Evolutionary conservation across 176 grass and related monocot species (phyloP).

Genomic region (Carex pumila): DNA sequence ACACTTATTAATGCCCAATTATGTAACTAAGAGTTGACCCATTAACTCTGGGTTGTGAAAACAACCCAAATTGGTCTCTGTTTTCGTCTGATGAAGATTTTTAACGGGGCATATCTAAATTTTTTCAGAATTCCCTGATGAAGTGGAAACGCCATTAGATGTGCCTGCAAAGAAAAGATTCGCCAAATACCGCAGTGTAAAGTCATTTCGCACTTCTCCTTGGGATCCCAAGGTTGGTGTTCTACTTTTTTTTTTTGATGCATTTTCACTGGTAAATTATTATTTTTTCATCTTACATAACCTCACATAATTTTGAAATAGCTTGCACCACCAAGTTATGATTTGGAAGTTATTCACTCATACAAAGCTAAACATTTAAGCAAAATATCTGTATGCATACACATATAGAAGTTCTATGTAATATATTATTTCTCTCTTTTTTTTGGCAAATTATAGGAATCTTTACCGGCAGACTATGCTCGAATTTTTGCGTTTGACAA

Average conservation of each 20-base stretch:
- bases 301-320: background rate
- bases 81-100: background rate
- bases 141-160: slow-evolving; percentile 94
- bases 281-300: slow-evolving; percentile 20
- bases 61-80: background rate
- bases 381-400: background rate
- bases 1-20: background rate
- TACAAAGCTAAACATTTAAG: background rate
- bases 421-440: slow-evolving; percentile 7
- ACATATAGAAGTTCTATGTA: background rate
- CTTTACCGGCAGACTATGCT: slow-evolving; percentile 74
- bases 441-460: slow-evolving; percentile 58
- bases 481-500: slow-evolving; percentile 97
- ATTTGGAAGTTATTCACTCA: background rate
- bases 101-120: slow-evolving; percentile 8
- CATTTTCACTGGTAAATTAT: slow-evolving; percentile 4
- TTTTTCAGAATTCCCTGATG: slow-evolving; percentile 92
- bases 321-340: background rate
- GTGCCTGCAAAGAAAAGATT: slow-evolving; percentile 81
- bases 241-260: background rate
- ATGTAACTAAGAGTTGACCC: background rate
- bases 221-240: slow-evolving; percentile 86
- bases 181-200: slow-evolving; percentile 90
- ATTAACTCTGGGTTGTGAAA: background rate
- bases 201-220: slow-evolving; percentile 87